Evolutionary conservation across 306 rosid species (phyloP).

Genomic region (Cajanus cajan): DNA sequence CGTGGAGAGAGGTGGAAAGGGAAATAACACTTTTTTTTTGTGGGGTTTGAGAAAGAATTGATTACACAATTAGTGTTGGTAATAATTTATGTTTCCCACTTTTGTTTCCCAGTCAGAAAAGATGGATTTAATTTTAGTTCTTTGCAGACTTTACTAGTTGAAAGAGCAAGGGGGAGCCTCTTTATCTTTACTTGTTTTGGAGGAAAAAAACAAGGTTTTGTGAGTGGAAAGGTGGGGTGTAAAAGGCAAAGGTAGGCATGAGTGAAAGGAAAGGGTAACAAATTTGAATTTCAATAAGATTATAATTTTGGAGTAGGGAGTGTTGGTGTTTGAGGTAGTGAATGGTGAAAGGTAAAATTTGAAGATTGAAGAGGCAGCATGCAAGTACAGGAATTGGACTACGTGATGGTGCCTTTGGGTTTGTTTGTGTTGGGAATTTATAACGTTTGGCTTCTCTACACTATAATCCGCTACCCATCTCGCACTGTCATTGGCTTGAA

Average conservation of each 20-base stretch:
- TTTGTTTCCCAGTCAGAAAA: neutral
- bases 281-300: neutral
- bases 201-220: neutral
- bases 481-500: conserved; percentile 85
- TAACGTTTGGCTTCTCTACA: conserved; percentile 66
- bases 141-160: neutral
- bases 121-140: neutral
- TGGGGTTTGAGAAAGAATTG: neutral
- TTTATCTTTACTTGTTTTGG: neutral
- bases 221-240: neutral
- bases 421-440: conserved; percentile 53
- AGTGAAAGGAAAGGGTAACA: neutral
- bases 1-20: conserved; percentile 1
- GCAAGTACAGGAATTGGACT: conserved; percentile 59
- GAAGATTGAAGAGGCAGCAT: conserved; percentile 33
- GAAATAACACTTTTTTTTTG: neutral
- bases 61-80: neutral
- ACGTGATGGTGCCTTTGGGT: conserved; percentile 70
- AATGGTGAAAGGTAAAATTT: conserved; percentile 4
- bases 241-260: neutral
- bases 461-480: conserved; percentile 48
- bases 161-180: neutral
- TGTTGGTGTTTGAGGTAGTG: conserved; percentile 1
- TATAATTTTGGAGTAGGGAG: neutral
- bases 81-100: neutral